Base-by-base conservation (phyloP, 2,329 filamentous ascomycete species). In the Bipolaris victoriae region DNA sequence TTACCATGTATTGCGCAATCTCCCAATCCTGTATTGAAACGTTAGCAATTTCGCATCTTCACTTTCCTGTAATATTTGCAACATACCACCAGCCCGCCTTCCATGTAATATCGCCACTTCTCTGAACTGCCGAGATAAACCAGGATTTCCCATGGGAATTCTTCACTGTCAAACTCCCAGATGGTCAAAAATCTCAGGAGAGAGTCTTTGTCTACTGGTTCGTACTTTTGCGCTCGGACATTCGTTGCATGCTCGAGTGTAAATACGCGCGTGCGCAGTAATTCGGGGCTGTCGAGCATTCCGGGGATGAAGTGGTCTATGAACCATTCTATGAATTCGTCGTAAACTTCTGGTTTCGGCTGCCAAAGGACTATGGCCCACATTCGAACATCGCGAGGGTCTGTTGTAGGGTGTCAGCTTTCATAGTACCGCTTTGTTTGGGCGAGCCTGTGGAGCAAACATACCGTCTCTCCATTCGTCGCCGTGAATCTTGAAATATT, bases 171-270 rank as follows among this genome's bases (percentile, higher is more conserved):
- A 40, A 61, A 63, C 35, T 65, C 62, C 62, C 58, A 65, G 6
- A 65, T 50, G 2, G 60, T 63, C 43, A 65, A 50, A 51, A 63
- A 65, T n/a, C 56, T 58, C n/a, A 58, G 53, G 39, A 60, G 43
- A 9, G 51, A 40, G 4, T 43, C 36, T 3, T 43, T 45, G 7
- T 58, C 49, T 3, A 58, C 29, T 39, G 49, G 24, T 36, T 52
- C 33, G 39, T 54, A 39, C 20, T 54, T 45, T 39, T 59, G 39
- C 3, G 49, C 45, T 46, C 52, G 33, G n/a, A 57, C 36, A 4
- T 35, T 22, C 1, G 60, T 58, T 20, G 56, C 61, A 33, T 62
- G 37, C 15, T 65, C 58, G 16, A 63, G 51, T 36, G 57, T 58
- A 51, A 65, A 60, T 22, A 65, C 39, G 43, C 61, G 55, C 5